Percentiles rank a stretch among this genome's conserved stretches.
These are phyloP conservation scores for Hebeloma cylindrosporum DNA, from an alignment of 768 basidiomycete genomes.

Conservation along the genomic window DNA sequence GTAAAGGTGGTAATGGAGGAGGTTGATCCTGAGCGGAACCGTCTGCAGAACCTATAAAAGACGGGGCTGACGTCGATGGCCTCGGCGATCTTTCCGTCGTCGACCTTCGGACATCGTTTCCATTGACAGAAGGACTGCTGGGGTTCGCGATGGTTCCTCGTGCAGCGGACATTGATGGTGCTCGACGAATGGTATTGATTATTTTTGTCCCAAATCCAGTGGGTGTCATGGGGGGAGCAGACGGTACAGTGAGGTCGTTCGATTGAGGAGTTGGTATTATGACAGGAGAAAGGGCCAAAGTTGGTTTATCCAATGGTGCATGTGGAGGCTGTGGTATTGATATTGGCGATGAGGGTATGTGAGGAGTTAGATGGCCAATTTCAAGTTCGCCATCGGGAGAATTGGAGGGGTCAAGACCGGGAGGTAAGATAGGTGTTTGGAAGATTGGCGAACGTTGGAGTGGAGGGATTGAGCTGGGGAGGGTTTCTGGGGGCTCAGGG, in stretches of 20 bases:
- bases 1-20: slow-evolving; percentile 28
- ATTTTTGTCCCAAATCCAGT: slow-evolving; percentile 27
- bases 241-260: slow-evolving; percentile 8
- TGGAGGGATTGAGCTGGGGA: slow-evolving; percentile 19
- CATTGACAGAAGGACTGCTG: slow-evolving; percentile 8
- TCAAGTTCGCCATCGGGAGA: slow-evolving; percentile 24
- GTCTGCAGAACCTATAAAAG: slow-evolving; percentile 21
- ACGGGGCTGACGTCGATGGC: slow-evolving; percentile 29
- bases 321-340: slow-evolving; percentile 9
- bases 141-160: slow-evolving; percentile 12
- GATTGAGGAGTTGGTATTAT: slow-evolving; percentile 7
- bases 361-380: slow-evolving; percentile 26
- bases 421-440: slow-evolving; percentile 29
- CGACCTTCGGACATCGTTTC: slow-evolving; percentile 28
- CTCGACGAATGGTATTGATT: slow-evolving; percentile 32
- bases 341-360: slow-evolving; percentile 22
- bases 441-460: slow-evolving; percentile 17
- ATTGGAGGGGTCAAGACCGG: slow-evolving; percentile 23
- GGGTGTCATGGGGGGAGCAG: slow-evolving; percentile 22
- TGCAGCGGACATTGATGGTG: slow-evolving; percentile 32
- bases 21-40: slow-evolving; percentile 14
- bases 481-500: slow-evolving; percentile 28
- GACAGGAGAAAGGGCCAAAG: slow-evolving; percentile 9
- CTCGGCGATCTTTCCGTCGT: slow-evolving; percentile 29
- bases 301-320: slow-evolving; percentile 9